Base-by-base conservation (phyloP, 345 rosid genomes). In the Raphanus sativus region DNA sequence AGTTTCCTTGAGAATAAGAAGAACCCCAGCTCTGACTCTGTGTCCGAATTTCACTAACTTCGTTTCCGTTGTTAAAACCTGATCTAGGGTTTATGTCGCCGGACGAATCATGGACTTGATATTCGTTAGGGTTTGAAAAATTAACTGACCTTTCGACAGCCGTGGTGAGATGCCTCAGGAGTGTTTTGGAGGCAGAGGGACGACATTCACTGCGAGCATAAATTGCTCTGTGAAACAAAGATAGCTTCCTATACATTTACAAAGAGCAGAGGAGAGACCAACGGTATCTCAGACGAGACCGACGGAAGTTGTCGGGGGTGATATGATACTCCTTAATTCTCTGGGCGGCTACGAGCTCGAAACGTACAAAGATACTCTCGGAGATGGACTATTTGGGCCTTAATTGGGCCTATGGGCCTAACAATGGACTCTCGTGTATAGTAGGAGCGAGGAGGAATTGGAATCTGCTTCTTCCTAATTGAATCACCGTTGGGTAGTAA, bases 91-190 rank as follows among this genome's bases (percentile, higher is more conserved):
- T 82, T 65, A 67, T 64, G 65, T 80, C 32, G 11, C 1, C 10
- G 12, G 50, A 54, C 32, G 73, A 17, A 17, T 62, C 55, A 2
- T 84, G 83, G 8, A 9, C 4, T 1, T 9, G 38, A 54, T 65
- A 28, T 1, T 62, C 81, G 15, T 69, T 65, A 62, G 83, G 48
- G 74, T 64, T 69, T 29, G 42, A 69, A 56, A 80, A 69, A 69
- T n/a, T n/a, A n/a, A 87, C 86, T 62, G 74, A 85, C 76, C 87
- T 84, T 84, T 88, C 80, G 16, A 86, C 75, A 5, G 87, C 88
- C 2, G 89, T 88, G 82, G 75, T 75, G 73, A 85, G 67, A 75
- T 77, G 45, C 65, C 73, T 81, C 62, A 80, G 61, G 8, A 79
- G 21, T 56, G 61, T 61, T 61, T 67, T 52, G 69, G 74, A 79